phyloP scores from a whole-genome alignment of 2,329 filamentous ascomycete species.

The Dactylonectria macrodidyma region DNA sequence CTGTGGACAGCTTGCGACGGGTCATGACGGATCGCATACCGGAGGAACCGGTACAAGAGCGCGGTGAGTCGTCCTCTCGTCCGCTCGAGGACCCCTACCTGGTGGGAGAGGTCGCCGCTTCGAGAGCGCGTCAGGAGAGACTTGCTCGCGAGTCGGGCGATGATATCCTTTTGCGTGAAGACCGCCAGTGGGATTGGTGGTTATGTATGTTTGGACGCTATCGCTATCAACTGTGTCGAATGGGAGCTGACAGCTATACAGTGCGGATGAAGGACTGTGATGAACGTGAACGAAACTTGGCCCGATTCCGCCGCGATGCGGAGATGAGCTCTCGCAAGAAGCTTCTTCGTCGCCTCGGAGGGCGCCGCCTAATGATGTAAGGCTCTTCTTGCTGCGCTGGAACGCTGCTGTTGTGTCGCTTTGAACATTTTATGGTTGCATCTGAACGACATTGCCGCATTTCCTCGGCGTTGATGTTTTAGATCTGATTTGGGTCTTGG shows the following conservation, averaged over 20 bases:
- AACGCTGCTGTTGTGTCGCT: conserved; percentile 38
- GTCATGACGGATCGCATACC: conserved; percentile 38
- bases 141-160: conserved; percentile 69
- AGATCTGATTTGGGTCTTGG: conserved; percentile 39
- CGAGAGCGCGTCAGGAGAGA: conserved; percentile 69
- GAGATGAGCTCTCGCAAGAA: conserved; percentile 55
- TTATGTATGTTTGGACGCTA: conserved; percentile 61
- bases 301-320: conserved; percentile 57
- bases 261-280: conserved; percentile 67
- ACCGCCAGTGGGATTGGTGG: conserved; percentile 74
- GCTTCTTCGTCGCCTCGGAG: conserved; percentile 59
- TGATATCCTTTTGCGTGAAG: conserved; percentile 69
- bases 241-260: conserved; percentile 47
- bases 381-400: conserved; percentile 39
- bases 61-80: conserved; percentile 49
- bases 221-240: background rate
- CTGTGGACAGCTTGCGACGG: conserved; percentile 47
- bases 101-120: conserved; percentile 76
- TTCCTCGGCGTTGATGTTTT: conserved; percentile 47
- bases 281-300: conserved; percentile 66
- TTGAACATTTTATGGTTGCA: conserved; percentile 37
- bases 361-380: conserved; percentile 48
- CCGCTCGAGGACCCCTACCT: conserved; percentile 78
- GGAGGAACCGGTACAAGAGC: conserved; percentile 35
- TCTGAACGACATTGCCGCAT: conserved; percentile 47